Evolutionary conservation across 2,329 filamentous ascomycete species (phyloP).

Genomic region (Neoarthrinium moseri): DNA sequence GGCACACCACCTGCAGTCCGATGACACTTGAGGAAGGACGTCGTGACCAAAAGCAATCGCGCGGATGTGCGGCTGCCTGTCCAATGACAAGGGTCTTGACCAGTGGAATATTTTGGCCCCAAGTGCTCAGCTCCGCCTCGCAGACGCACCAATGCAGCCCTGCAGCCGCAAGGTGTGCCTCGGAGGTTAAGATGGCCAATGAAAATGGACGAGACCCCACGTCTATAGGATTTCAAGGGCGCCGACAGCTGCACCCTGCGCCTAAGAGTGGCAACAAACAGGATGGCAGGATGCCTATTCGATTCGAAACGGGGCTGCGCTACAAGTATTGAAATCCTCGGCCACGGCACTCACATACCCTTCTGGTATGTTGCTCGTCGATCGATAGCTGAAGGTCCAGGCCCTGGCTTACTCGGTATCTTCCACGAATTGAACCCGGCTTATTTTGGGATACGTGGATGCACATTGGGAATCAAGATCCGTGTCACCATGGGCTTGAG

Average conservation of each 20-base stretch:
- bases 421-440: background rate
- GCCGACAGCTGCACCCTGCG: background rate
- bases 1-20: background rate
- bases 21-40: background rate
- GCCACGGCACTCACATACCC: background rate
- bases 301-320: background rate
- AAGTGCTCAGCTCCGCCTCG: background rate
- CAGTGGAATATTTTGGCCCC: background rate
- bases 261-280: background rate
- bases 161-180: too few species aligned
- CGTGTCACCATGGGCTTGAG: too few species aligned
- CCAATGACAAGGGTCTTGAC: background rate
- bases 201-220: too few species aligned
- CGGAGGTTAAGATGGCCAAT: too few species aligned
- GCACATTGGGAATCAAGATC: background rate
- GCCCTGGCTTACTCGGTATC: background rate
- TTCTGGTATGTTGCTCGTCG: background rate
- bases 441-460: background rate
- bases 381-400: background rate
- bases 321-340: background rate
- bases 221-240: background rate
- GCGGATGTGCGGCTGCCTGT: slow-evolving; percentile 2
- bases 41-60: background rate
- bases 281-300: background rate
- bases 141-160: too few species aligned